These are phyloP conservation scores for Zymoseptoria brevis DNA, from an alignment of 2,329 filamentous ascomycete species.

Conservation along the genomic window DNA sequence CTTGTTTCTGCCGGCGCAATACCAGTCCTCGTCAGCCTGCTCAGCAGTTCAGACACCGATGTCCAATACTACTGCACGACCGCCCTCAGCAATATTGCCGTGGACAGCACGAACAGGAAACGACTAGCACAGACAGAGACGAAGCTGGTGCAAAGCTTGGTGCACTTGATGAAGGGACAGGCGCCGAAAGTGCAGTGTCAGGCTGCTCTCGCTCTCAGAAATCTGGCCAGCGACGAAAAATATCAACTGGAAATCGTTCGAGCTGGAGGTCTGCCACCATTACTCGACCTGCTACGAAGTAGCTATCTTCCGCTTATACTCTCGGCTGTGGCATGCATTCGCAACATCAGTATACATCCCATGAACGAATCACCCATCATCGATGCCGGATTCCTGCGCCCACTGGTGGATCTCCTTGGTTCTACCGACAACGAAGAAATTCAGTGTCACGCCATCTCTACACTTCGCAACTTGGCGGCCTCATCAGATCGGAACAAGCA, in stretches of 20 bases:
- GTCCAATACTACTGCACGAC: slow-evolving; percentile 99
- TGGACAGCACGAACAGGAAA: slow-evolving; percentile 83
- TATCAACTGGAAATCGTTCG: slow-evolving; percentile 97
- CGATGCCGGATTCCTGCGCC: slow-evolving; percentile 90
- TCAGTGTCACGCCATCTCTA: slow-evolving; percentile 97
- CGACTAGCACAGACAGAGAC: slow-evolving; percentile 86
- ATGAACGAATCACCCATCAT: slow-evolving; percentile 98
- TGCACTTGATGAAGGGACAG: slow-evolving; percentile 93
- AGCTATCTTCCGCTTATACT: slow-evolving; percentile 93
- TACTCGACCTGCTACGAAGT: slow-evolving; percentile 84
- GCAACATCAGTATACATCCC: slow-evolving; percentile 97
- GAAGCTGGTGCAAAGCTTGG: slow-evolving; percentile 84
- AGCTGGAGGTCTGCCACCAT: slow-evolving; percentile 72
- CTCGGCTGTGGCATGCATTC: slow-evolving; percentile 93
- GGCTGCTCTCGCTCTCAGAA: slow-evolving; percentile 85
- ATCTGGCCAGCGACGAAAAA: slow-evolving; percentile 94
- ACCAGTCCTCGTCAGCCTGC: slow-evolving; percentile 87
- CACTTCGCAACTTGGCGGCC: slow-evolving; percentile 85
- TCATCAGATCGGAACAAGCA: slow-evolving; percentile 98
- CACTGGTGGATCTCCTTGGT: slow-evolving; percentile 84
- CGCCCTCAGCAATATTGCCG: slow-evolving; percentile 94
- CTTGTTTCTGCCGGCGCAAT: slow-evolving; percentile 97
- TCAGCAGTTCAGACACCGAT: slow-evolving; percentile 88
- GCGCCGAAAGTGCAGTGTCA: slow-evolving; percentile 98
- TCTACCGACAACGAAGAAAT: slow-evolving; percentile 98